phyloP scores from a whole-genome alignment of 768 basidiomycete genomes.

The Lactarius quietus region DNA sequence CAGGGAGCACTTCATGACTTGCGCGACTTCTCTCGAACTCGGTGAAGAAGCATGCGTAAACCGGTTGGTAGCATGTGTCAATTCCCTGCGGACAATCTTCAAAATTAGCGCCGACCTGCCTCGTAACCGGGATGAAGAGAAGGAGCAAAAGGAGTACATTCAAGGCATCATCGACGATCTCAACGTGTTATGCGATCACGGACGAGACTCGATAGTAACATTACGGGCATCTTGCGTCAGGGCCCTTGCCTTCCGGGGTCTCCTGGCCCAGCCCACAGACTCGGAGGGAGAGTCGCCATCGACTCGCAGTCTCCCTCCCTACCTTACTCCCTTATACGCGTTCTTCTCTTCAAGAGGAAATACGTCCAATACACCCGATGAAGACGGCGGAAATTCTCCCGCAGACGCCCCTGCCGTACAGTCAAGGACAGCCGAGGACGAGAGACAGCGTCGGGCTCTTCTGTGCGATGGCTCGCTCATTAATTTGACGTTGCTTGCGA shows the following conservation, averaged over 20 bases:
- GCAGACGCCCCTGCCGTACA: neutral
- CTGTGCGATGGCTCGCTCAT: constrained; percentile 9
- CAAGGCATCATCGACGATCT: neutral
- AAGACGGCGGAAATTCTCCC: neutral
- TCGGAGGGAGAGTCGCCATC: neutral
- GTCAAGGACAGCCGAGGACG: neutral
- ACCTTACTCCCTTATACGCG: constrained; percentile 5
- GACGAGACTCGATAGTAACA: neutral
- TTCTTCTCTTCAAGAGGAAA: neutral
- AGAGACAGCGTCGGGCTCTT: neutral
- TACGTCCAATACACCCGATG: too few relatives aligned
- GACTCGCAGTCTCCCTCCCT: neutral
- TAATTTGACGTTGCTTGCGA: constrained; percentile 6
- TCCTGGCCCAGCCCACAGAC: neutral
- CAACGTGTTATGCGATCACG: neutral
- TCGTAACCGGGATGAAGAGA: neutral
- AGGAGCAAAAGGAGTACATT: neutral
- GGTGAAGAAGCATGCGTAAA: neutral
- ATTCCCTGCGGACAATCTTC: constrained; percentile 13
- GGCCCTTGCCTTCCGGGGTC: constrained; percentile 4
- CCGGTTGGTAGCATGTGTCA: constrained; percentile 6
- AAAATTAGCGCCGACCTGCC: neutral
- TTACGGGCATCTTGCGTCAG: constrained; percentile 11
- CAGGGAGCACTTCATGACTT: constrained; percentile 15
- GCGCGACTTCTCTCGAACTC: constrained; percentile 9